Evolutionary conservation across 2,329 filamentous ascomycete species (phyloP).

Genomic region (Cadophora gregata): DNA sequence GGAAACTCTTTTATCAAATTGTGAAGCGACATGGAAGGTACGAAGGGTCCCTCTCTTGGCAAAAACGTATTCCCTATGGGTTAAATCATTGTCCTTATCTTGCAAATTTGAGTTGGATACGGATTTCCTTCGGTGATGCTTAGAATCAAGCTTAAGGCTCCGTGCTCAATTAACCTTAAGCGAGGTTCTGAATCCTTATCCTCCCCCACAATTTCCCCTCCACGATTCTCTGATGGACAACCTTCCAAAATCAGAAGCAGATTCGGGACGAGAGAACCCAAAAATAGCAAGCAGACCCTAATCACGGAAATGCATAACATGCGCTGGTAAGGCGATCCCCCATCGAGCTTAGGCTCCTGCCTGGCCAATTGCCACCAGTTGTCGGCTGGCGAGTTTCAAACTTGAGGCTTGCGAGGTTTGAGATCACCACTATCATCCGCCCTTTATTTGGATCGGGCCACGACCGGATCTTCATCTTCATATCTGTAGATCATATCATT

Average conservation of each 20-base stretch:
- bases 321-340: neutral
- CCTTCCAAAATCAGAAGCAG: neutral
- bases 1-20: too few species aligned
- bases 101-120: too few species aligned
- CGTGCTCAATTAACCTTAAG: too few species aligned
- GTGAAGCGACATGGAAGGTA: too few species aligned
- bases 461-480: neutral
- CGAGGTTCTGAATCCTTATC: neutral
- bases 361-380: neutral
- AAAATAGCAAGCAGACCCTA: neutral
- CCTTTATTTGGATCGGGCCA: neutral
- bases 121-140: too few species aligned
- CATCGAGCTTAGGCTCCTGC: neutral
- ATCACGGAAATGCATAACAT: neutral
- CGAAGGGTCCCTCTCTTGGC: too few species aligned
- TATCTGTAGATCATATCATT: conserved; percentile 3
- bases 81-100: too few species aligned
- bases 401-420: conserved; percentile 10
- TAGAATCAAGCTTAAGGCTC: too few species aligned
- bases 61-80: too few species aligned
- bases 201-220: neutral
- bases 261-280: neutral
- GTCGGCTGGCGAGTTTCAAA: neutral
- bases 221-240: neutral
- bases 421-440: neutral